Conservation (phyloP, 2,329 filamentous ascomycete genomes). For the Trichoderma atroviride region DNA sequence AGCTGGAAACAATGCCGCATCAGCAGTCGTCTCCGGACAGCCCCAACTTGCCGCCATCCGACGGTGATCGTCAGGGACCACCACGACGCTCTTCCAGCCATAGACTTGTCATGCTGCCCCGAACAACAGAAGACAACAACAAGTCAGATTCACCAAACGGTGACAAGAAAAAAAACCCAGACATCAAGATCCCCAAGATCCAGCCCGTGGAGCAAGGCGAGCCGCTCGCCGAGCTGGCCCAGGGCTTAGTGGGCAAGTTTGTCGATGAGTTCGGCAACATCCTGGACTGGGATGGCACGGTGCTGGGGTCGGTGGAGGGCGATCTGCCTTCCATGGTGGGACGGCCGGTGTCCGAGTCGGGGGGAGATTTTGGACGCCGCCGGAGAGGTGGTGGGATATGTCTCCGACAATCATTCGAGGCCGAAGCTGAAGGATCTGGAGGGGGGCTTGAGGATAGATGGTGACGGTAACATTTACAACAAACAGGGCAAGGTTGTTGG, state of each 20-base stretch:
- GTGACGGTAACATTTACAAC: conserved; percentile 60
- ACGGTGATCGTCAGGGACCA: conserved; percentile 18
- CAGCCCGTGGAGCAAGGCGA: conserved; percentile 43
- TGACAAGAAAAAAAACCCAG: background rate
- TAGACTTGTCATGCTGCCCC: conserved; percentile 23
- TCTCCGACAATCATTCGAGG: conserved; percentile 59
- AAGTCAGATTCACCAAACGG: background rate
- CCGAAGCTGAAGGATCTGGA: conserved; percentile 55
- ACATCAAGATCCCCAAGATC: conserved; percentile 46
- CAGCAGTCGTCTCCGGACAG: conserved; percentile 2
- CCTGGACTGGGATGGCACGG: conserved; percentile 52
- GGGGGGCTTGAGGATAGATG: conserved; percentile 58
- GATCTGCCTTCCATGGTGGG: conserved; percentile 60
- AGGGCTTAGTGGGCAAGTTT: conserved; percentile 50
- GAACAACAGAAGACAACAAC: conserved; percentile 5
- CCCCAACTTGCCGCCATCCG: conserved; percentile 1
- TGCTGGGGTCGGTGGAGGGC: conserved; percentile 55
- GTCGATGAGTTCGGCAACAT: conserved; percentile 60
- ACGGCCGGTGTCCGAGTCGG: conserved; percentile 47
- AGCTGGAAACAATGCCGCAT: conserved; percentile 14
- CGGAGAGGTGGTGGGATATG: conserved; percentile 77
- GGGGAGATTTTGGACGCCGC: conserved; percentile 71
- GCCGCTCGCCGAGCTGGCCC: conserved; percentile 40
- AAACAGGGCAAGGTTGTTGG: conserved; percentile 61
- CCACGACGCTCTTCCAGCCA: conserved; percentile 7